Evolutionary conservation across 1,139 yeast genomes (phyloP), one percentile per base, ranked within the genome.

Genomic region (Geotrichum bryndzae): DNA sequence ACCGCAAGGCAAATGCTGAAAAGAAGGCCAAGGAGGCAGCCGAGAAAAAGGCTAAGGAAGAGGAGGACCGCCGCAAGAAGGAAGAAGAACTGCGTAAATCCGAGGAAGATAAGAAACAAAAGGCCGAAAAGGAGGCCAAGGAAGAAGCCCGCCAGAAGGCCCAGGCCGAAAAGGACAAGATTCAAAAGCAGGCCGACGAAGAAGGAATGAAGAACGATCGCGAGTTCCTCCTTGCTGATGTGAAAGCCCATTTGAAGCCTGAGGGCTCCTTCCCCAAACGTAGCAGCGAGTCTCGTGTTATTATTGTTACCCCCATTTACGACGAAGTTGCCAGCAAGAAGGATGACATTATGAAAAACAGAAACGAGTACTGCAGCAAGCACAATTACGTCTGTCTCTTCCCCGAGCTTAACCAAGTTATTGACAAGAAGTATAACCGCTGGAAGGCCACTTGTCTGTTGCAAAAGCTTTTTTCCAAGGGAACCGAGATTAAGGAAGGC

Each of bases 351-450:
- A 52, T 52, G 11, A n/a, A 11, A n/a, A 59, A 59, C 57, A 53
- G 62, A 35, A 25, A 56, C 15, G 51, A 18, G 2, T 59, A 59
- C 45, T 59, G 62, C 50, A 11, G 31, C n/a, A 55, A 31, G 22
- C 48, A 59, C 41, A 53, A 56, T 25, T 59, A 59, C 54, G 45
- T 22, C 3, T 59, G 62, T 29, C 23, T 59, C n/a, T 59, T 56
- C 53, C 54, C 59, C 10, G 51, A 59, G 4, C 46, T 41, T n/a
- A 41, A 41, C 18, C 6, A 15, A 15, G 5, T 41, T 6, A 31
- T 25, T 46, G 38, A 22, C 22, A 54, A 46, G 31, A 41, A 29
- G 11, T 27, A 55, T 15, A 51, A 38, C 7, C 52, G 31, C 23
- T 38, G 46, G 27, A 29, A 25, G 29, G 18, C 23, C 25, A 15